Conservation (phyloP, 257 asterid genomes). For the Orobanche coerulescens region DNA sequence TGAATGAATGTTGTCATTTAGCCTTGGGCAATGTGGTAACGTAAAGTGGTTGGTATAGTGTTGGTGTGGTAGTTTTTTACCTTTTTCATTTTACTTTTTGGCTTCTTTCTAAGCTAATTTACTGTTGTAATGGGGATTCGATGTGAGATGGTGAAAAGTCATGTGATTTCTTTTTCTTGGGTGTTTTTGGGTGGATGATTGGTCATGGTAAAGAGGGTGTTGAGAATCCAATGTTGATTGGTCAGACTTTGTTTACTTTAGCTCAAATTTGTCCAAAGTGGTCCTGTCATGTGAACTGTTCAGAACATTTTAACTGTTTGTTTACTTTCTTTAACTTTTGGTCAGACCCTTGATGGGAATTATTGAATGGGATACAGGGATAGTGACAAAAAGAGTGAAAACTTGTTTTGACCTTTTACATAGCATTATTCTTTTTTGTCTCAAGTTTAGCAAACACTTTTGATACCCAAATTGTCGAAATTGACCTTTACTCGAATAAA, state of each 20-base stretch:
- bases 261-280: slow-evolving; percentile 10
- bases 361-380: too few relatives aligned
- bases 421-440: too few relatives aligned
- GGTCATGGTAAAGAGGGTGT: too few relatives aligned
- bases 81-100: too few relatives aligned
- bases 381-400: too few relatives aligned
- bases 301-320: background rate
- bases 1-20: slow-evolving; percentile 1
- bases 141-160: slow-evolving; percentile 26
- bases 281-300: background rate
- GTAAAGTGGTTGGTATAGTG: slow-evolving; percentile 18
- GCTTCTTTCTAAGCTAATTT: background rate
- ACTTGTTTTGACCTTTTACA: too few relatives aligned
- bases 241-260: background rate
- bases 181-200: slow-evolving; percentile 16
- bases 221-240: slow-evolving; percentile 19
- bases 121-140: slow-evolving; percentile 13
- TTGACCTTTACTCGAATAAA: too few relatives aligned
- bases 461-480: too few relatives aligned
- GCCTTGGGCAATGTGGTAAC: too few relatives aligned
- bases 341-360: too few relatives aligned
- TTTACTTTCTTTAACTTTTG: background rate
- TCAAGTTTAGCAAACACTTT: too few relatives aligned
- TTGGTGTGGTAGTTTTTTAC: background rate
- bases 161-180: slow-evolving; percentile 16